These are phyloP conservation scores for Stenocarpella maydis DNA, from an alignment of 2,329 filamentous ascomycete species.

Conservation along the genomic window DNA sequence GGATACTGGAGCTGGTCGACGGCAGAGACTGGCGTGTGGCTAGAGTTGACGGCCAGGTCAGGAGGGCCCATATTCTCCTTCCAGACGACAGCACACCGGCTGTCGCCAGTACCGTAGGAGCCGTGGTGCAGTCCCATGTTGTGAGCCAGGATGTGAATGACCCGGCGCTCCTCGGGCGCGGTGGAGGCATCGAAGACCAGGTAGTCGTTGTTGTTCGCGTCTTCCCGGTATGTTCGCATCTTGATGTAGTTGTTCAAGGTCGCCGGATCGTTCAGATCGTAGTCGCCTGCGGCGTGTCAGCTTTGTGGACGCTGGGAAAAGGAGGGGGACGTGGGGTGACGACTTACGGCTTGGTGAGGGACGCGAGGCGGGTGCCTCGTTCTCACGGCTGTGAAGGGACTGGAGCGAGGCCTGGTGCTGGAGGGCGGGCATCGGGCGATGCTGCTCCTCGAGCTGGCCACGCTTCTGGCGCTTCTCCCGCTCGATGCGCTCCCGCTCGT, in stretches of 20 bases:
- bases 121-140: slow-evolving; percentile 92
- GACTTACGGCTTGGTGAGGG: slow-evolving; percentile 57
- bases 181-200: slow-evolving; percentile 85
- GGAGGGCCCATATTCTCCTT: slow-evolving; percentile 35
- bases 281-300: slow-evolving; percentile 32
- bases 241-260: slow-evolving; percentile 91
- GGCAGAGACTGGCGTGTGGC: slow-evolving; percentile 51
- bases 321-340: neutral
- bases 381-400: slow-evolving; percentile 73
- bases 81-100: slow-evolving; percentile 56
- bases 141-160: slow-evolving; percentile 93
- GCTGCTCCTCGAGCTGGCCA: slow-evolving; percentile 96
- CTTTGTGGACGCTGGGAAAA: neutral
- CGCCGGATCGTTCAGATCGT: slow-evolving; percentile 87
- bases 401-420: slow-evolving; percentile 89
- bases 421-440: slow-evolving; percentile 74
- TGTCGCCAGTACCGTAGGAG: slow-evolving; percentile 87
- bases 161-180: slow-evolving; percentile 83
- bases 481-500: slow-evolving; percentile 94
- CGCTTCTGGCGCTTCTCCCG: slow-evolving; percentile 95
- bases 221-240: slow-evolving; percentile 52
- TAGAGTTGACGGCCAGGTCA: slow-evolving; percentile 86
- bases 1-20: slow-evolving; percentile 35
- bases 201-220: slow-evolving; percentile 67
- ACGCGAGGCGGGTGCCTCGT: slow-evolving; percentile 61